Conservation (phyloP, 441 rosid species). For the Hura crepitans region DNA sequence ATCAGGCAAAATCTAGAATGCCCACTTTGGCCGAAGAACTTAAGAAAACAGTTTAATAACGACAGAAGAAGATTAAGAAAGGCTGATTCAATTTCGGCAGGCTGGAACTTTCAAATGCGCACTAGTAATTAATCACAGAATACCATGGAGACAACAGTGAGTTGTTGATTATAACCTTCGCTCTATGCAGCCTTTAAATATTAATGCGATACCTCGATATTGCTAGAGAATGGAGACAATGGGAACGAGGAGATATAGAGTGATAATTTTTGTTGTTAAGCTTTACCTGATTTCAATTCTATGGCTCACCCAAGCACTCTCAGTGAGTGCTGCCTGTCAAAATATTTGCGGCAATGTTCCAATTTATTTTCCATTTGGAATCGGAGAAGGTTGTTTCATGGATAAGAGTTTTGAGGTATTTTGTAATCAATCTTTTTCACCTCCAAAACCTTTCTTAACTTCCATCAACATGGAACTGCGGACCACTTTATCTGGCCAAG, state of each 20-base stretch:
- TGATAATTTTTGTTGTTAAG: background rate
- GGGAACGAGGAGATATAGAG: background rate
- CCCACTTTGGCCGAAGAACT: background rate
- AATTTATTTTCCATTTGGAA: slow-evolving; percentile 15
- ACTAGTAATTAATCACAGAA: background rate
- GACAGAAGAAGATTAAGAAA: background rate
- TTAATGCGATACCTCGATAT: too few species aligned
- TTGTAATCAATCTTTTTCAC: background rate
- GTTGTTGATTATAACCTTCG: background rate
- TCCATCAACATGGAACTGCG: slow-evolving; percentile 13
- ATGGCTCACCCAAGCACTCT: background rate
- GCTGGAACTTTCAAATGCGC: background rate
- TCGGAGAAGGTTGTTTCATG: slow-evolving; percentile 16
- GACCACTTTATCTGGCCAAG: too few species aligned
- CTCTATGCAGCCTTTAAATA: background rate
- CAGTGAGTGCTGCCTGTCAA: background rate
- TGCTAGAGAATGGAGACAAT: background rate
- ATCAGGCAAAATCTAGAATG: background rate
- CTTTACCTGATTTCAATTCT: background rate
- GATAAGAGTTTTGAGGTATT: slow-evolving; percentile 8
- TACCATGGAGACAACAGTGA: too few species aligned
- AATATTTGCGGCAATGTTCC: background rate
- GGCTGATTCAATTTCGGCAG: background rate
- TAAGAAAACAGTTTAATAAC: background rate
- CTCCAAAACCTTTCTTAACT: slow-evolving; percentile 7